Base-by-base conservation (phyloP, 306 rosid genomes). In the Vigna angularis region DNA sequence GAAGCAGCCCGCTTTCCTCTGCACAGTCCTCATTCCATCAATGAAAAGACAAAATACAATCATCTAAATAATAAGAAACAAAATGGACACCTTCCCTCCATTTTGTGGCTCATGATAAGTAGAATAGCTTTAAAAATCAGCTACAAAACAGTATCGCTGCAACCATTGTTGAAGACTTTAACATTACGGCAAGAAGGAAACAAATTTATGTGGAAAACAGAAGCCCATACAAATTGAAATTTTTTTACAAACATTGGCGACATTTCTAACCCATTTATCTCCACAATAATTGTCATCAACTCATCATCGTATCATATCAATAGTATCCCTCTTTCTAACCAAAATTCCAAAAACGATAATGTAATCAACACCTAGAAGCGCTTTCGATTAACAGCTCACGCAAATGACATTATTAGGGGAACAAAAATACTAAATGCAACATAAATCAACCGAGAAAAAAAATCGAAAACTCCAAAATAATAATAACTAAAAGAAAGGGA, bases 31-130 rank as follows among this genome's bases (percentile, higher is more conserved):
- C 69, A n/a, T 14, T 73, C 18, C 32, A 73, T 22, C 45, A 53
- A 63, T 64, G 36, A 49, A 70, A 77, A 65, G 18, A 15, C 18
- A 13, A 13, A 14, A 73, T 36, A 14, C 28, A 45, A 17, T 6
- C 79, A 56, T 50, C 53, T 12, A 74, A 78, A 67, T 14, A 53
- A 22, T 17, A 55, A 66, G 16, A 73, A 67, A 55, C 22, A 17
- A 50, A 67, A 73, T 10, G 14, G 5, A 4, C 9, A 36, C 3
- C 51, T 52, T 58, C 57, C 42, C 42, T 22, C 38, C 70, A 48
- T 45, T 26, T 57, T 49, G 40, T 67, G 38, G n/a, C 49, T 9
- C 72, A 11, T 34, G 36, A 56, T 15, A 51, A 32, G 42, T 66
- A 44, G 10, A 61, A 65, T 44, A 28, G 73, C 53, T 48, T n/a